These are phyloP conservation scores for Remersonia thermophila DNA, from an alignment of 2,329 filamentous ascomycete species.

Conservation along the genomic window DNA sequence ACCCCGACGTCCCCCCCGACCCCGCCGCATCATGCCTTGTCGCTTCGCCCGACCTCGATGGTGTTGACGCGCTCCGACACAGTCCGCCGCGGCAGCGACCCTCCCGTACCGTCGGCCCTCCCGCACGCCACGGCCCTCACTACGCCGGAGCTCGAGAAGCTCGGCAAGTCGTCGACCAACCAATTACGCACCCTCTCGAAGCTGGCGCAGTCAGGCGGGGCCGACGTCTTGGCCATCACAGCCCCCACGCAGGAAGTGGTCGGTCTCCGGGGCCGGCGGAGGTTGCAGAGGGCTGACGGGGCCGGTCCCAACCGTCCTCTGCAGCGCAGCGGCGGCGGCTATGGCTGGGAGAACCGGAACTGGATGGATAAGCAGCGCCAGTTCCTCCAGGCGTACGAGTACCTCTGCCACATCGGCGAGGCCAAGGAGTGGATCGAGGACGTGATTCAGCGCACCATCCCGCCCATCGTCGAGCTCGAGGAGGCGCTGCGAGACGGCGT, in stretches of 20 bases:
- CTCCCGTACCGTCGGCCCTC: conserved; percentile 22
- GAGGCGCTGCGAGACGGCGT: conserved; percentile 87
- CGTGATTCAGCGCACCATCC: conserved; percentile 71
- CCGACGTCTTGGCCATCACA: conserved; percentile 70
- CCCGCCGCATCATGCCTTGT: conserved; percentile 29
- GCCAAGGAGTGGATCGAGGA: conserved; percentile 98
- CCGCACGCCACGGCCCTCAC: conserved; percentile 35
- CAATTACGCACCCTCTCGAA: conserved; percentile 80
- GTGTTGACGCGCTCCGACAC: conserved; percentile 46
- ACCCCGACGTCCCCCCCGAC: conserved; percentile 20
- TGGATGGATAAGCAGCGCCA: conserved; percentile 99
- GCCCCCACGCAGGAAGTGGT: conserved; percentile 73
- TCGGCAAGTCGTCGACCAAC: conserved; percentile 80
- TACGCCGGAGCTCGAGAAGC: conserved; percentile 62
- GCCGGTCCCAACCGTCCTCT: conserved; percentile 34
- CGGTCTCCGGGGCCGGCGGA: conserved; percentile 72
- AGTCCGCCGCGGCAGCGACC: conserved; percentile 26
- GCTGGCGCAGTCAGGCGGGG: conserved; percentile 61
- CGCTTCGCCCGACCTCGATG: conserved; percentile 48
- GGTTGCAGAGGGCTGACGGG: conserved; percentile 60
- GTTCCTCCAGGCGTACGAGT: conserved; percentile 94
- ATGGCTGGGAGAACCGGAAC: conserved; percentile 69
- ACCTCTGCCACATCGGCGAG: conserved; percentile 96
- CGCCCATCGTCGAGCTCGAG: conserved; percentile 85
- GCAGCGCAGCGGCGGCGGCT: conserved; percentile 33